Conservation (phyloP, 202 grass and related monocot species). For the Schoenoplectus triqueter region DNA sequence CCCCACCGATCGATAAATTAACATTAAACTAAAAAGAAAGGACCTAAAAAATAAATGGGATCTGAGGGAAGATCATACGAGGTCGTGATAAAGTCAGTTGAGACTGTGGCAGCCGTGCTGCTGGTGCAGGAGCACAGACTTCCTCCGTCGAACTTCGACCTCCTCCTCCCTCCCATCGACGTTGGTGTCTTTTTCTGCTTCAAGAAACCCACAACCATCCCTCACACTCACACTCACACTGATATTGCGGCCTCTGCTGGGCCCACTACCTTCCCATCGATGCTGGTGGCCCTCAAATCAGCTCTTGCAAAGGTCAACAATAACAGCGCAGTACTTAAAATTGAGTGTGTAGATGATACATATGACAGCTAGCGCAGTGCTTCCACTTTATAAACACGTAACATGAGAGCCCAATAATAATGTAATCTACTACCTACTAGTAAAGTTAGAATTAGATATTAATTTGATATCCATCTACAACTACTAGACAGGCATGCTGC, state of each 20-base stretch:
- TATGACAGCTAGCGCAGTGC: background rate
- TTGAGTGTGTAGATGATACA: too few species aligned
- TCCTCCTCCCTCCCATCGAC: conserved; percentile 62
- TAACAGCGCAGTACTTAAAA: too few species aligned
- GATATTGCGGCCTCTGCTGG: background rate
- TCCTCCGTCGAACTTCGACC: conserved; percentile 41
- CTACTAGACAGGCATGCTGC: too few species aligned
- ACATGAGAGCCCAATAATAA: background rate
- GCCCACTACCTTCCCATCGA: background rate
- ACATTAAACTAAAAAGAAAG: background rate
- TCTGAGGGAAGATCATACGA: conserved; percentile 2
- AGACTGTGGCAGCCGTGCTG: conserved; percentile 51
- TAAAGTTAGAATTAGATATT: too few species aligned
- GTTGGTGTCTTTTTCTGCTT: conserved; percentile 86
- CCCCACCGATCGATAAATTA: background rate
- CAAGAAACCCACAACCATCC: conserved; percentile 28
- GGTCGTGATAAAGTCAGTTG: conserved; percentile 35
- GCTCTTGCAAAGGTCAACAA: conserved; percentile 45
- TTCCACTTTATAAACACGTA: background rate
- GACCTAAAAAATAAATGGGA: background rate
- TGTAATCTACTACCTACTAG: too few species aligned
- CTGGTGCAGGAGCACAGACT: conserved; percentile 49
- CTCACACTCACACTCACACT: background rate
- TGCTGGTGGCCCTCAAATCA: conserved; percentile 45
- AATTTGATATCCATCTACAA: too few species aligned